A percentile compares a stretch with the other conserved stretches of the same genome.
Conservation (phyloP, 176 grass and related monocot genomes). For the Oryza glumipatula region DNA sequence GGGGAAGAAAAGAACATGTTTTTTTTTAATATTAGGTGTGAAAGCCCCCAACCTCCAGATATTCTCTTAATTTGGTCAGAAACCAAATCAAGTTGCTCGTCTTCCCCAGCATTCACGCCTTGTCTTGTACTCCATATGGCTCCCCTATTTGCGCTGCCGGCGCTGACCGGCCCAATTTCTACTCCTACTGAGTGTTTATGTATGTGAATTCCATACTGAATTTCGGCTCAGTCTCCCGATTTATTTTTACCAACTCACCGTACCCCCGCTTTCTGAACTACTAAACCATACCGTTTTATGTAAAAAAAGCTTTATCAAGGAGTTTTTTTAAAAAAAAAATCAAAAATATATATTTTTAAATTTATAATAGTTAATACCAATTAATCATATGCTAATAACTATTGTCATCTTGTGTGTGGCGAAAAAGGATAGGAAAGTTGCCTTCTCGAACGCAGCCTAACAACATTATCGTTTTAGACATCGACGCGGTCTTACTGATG, state of each 20-base stretch:
- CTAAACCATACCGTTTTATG: too few relatives aligned
- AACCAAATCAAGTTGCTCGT: neutral
- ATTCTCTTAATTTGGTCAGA: neutral
- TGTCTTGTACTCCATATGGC: neutral
- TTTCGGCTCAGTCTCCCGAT: neutral
- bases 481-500: neutral
- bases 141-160: neutral
- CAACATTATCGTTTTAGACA: too few relatives aligned
- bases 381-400: too few relatives aligned
- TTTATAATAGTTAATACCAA: too few relatives aligned
- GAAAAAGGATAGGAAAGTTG: too few relatives aligned
- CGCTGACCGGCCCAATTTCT: constrained; percentile 5
- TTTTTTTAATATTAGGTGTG: neutral
- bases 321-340: too few relatives aligned
- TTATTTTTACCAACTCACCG: too few relatives aligned
- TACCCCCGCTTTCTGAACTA: too few relatives aligned
- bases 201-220: neutral
- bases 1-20: neutral
- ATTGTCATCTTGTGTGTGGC: too few relatives aligned
- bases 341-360: too few relatives aligned
- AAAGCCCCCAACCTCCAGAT: neutral
- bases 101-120: constrained; percentile 5
- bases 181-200: neutral
- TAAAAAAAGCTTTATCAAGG: too few relatives aligned
- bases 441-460: too few relatives aligned